These are phyloP conservation scores for Astrocystis sublimbata DNA, from an alignment of 495 filamentous ascomycete genomes.

Conservation along the genomic window DNA sequence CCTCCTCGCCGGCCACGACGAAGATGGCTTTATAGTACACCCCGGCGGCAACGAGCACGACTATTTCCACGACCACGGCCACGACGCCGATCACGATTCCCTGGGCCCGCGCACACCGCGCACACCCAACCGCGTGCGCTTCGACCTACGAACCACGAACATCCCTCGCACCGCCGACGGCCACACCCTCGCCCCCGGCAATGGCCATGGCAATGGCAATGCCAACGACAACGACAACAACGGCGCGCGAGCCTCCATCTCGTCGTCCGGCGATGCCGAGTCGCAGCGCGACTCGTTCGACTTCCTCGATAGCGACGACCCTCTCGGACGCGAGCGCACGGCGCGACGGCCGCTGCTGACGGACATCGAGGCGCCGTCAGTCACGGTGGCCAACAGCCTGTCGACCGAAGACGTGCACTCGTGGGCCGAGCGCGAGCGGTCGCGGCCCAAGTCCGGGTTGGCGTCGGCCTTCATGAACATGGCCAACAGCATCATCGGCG, in stretches of 20 bases:
- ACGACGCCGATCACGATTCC: slow-evolving; percentile 15
- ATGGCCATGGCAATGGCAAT: slow-evolving; percentile 29
- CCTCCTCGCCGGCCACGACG: slow-evolving; percentile 39
- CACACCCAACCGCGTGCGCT: slow-evolving; percentile 83
- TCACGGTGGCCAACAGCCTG: slow-evolving; percentile 67
- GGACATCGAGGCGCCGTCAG: slow-evolving; percentile 81
- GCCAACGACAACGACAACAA: no score
- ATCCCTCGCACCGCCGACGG: slow-evolving; percentile 37
- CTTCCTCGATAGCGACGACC: slow-evolving; percentile 46
- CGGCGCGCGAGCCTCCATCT: no score
- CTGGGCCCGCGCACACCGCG: slow-evolving; percentile 61
- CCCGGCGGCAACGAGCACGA: slow-evolving; percentile 29
- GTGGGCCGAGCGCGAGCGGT: slow-evolving; percentile 46
- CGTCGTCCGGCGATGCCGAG: slow-evolving; percentile 30
- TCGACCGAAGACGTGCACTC: slow-evolving; percentile 37
- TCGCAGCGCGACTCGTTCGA: slow-evolving; percentile 37
- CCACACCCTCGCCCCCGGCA: slow-evolving; percentile 21
- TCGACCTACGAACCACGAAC: slow-evolving; percentile 64
- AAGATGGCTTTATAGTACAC: slow-evolving; percentile 42
- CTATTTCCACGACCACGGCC: slow-evolving; percentile 19
- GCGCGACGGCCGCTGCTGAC: slow-evolving; percentile 72
- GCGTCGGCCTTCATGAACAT: slow-evolving; percentile 88
- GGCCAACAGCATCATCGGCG: slow-evolving; percentile 98
- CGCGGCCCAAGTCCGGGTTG: slow-evolving; percentile 51
- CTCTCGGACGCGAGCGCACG: slow-evolving; percentile 34